Base-by-base conservation (phyloP, 768 basidiomycete species). In the Lactifluus echinatus region DNA sequence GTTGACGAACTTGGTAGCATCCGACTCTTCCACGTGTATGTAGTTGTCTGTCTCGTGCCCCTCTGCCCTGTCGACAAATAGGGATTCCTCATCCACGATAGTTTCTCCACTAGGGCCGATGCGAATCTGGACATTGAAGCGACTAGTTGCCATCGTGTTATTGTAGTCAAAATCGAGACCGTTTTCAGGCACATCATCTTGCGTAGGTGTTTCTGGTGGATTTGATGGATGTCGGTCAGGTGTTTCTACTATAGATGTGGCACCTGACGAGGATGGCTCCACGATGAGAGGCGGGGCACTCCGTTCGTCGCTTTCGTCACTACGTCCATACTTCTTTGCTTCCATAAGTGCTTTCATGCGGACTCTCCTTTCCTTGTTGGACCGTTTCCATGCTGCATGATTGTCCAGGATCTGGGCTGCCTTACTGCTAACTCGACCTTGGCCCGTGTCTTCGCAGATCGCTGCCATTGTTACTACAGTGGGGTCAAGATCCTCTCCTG, bases 41-140 rank as follows among this genome's bases (percentile, higher is more conserved):
- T 89, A 89, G 57, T 80, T 76, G 26, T 79, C 76, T 1, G 85
- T 85, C 47, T 89, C 87, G 42, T 77, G 77, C 64, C 85, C 87
- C 19, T 78, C 76, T 48, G 73, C 71, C 10, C 88, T 83, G 63
- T 92, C 89, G 29, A 93, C 85, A 46, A 85, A 82, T 19, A 93
- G 72, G 12, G 88, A 89, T 24, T 88, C 82, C 67, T 93, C 89
- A 64, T 95, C 91, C 55, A 94, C 79, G 49, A 93, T 80, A 7
- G 88, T 85, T 70, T 92, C 85, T 55, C 92, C 92, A 63, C 87
- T 91, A 8, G 89, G 85, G 11, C 88, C 90, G 53, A 92, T 85
- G 34, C 89, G 84, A 61, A 95, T 81, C 72, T 93, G 92, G 5
- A 89, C 89, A 61, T 85, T 92, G 66, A 79, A 89, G 17, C 83